A percentile compares a stretch with the other conserved stretches of the same genome.
These are phyloP conservation scores for Diutina pseudorugosa DNA, from an alignment of 1,139 yeast genomes.

Conservation along the genomic window DNA sequence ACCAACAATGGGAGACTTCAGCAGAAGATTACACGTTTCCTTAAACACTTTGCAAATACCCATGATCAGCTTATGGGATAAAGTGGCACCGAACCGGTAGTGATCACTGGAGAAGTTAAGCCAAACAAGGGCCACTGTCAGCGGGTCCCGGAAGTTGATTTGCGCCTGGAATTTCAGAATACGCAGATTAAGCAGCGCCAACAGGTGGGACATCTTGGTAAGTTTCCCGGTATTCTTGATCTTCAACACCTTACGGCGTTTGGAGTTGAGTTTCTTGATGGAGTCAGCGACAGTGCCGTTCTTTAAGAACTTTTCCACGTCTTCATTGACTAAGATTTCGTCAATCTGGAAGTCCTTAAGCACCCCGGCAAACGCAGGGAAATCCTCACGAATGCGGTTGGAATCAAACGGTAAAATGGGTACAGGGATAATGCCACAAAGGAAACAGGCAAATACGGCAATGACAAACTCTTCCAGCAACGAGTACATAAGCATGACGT, in stretches of 20 bases:
- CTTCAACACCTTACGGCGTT: constrained; percentile 34
- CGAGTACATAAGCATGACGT: constrained; percentile 73
- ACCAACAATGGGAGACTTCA: constrained; percentile 66
- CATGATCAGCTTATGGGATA: constrained; percentile 53
- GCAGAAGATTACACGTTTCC: constrained; percentile 78
- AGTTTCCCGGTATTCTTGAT: constrained; percentile 60
- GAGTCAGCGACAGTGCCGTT: constrained; percentile 56
- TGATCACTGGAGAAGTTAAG: constrained; percentile 65
- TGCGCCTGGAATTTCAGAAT: constrained; percentile 36
- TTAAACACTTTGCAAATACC: constrained; percentile 81
- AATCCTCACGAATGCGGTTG: constrained; percentile 61
- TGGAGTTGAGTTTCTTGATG: constrained; percentile 41
- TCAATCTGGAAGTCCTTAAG: constrained; percentile 59
- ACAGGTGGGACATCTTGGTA: constrained; percentile 36
- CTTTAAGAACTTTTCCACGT: constrained; percentile 59
- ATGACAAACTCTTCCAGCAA: constrained; percentile 79
- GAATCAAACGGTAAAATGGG: constrained; percentile 73
- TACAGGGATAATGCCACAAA: constrained; percentile 69
- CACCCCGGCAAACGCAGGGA: constrained; percentile 53
- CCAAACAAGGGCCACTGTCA: constrained; percentile 47
- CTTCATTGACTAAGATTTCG: constrained; percentile 68
- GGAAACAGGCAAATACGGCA: constrained; percentile 76
- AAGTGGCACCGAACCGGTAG: constrained; percentile 50
- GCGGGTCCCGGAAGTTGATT: constrained; percentile 28
- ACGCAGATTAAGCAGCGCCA: constrained; percentile 32